Conservation (phyloP, 176 grass and related monocot species). For the Urochloa ruziziensis region DNA sequence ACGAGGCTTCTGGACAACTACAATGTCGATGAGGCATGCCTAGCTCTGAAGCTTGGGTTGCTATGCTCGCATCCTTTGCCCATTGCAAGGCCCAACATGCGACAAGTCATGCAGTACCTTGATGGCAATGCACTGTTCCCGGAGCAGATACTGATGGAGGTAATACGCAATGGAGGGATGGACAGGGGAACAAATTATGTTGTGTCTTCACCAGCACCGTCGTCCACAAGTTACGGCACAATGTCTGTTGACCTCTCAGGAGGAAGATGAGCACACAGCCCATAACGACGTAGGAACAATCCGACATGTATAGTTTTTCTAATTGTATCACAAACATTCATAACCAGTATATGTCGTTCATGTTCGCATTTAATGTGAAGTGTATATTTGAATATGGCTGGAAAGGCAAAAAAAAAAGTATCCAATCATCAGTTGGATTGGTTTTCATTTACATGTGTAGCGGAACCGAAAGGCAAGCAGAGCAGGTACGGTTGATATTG, state of each 20-base stretch:
- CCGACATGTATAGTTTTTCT: no score
- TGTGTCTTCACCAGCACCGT: neutral
- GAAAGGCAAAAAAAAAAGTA: no score
- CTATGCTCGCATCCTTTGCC: conserved; percentile 22
- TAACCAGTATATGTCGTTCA: no score
- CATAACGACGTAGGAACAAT: no score
- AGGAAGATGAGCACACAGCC: neutral
- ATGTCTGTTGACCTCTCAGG: neutral
- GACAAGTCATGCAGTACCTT: conserved; percentile 34
- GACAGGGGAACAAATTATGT: neutral
- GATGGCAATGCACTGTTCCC: neutral
- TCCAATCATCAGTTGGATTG: no score
- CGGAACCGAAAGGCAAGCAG: no score
- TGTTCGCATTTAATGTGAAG: no score
- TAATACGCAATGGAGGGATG: neutral
- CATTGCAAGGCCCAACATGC: conserved; percentile 16
- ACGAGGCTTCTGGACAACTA: neutral
- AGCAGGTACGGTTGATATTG: no score
- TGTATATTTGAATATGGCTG: no score
- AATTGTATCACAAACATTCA: no score
- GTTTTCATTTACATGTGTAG: no score
- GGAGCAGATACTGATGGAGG: neutral
- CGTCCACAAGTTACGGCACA: neutral
- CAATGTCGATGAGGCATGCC: neutral
- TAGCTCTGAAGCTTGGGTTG: conserved; percentile 11